Evolutionary conservation across 805 yeast species (phyloP).

Genomic region (Pichia rugopelliculosa): DNA sequence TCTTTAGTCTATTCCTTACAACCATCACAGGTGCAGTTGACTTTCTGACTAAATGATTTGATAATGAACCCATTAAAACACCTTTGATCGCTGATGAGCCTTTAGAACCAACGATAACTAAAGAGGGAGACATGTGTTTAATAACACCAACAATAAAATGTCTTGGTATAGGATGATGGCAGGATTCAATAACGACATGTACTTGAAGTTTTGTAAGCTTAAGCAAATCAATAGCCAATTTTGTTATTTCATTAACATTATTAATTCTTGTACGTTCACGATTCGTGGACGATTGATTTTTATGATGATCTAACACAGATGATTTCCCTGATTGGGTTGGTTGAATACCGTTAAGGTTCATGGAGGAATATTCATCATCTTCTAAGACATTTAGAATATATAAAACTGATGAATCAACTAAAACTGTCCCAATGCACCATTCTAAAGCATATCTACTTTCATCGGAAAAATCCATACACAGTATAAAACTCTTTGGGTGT

Average conservation of each 20-base stretch:
- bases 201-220: constrained; percentile 63
- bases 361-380: constrained; percentile 31
- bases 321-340: constrained; percentile 12
- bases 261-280: constrained; percentile 35
- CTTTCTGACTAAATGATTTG: constrained; percentile 65
- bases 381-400: constrained; percentile 61
- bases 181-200: constrained; percentile 64
- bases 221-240: constrained; percentile 36
- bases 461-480: constrained; percentile 76
- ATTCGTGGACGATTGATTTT: constrained; percentile 13
- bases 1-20: constrained; percentile 63
- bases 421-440: constrained; percentile 80
- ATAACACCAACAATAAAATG: constrained; percentile 64
- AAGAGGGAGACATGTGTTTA: constrained; percentile 63
- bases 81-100: constrained; percentile 70
- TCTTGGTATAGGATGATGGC: constrained; percentile 70
- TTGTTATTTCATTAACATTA: constrained; percentile 38
- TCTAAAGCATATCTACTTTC: constrained; percentile 80
- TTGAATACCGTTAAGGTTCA: constrained; percentile 31
- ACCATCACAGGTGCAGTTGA: constrained; percentile 77
- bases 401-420: constrained; percentile 75
- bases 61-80: constrained; percentile 63
- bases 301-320: background rate
- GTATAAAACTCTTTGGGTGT: constrained; percentile 52
- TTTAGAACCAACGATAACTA: constrained; percentile 70